Evolutionary conservation across 495 filamentous ascomycete species (phyloP).

Genomic region (Podospora pseudocomata): DNA sequence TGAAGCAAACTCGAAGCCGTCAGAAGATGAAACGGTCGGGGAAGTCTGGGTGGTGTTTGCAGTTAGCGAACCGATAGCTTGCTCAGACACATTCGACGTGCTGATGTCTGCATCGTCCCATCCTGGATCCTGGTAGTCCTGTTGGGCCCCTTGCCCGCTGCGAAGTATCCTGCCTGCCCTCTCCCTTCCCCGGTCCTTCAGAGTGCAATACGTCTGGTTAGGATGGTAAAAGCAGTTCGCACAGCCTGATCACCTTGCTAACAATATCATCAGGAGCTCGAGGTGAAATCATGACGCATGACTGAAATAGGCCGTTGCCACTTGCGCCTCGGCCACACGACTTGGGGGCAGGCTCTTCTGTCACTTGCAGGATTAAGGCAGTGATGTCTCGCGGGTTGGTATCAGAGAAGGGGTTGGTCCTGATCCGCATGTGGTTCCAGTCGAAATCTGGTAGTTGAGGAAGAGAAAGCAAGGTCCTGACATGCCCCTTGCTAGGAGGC

Average conservation of each 20-base stretch:
- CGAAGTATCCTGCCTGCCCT: slow-evolving; percentile 12
- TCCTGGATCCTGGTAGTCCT: neutral
- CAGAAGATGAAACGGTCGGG: neutral
- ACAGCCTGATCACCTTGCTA: slow-evolving; percentile 21
- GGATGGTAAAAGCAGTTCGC: slow-evolving; percentile 37
- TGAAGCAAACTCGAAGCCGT: neutral
- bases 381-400: slow-evolving; percentile 27
- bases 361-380: slow-evolving; percentile 32
- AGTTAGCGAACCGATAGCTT: neutral
- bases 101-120: neutral
- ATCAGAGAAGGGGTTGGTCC: slow-evolving; percentile 22
- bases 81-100: neutral
- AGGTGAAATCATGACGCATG: slow-evolving; percentile 30
- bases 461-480: slow-evolving; percentile 20
- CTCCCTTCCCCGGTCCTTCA: slow-evolving; percentile 26
- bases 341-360: slow-evolving; percentile 24
- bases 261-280: slow-evolving; percentile 14
- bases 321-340: slow-evolving; percentile 27
- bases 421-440: slow-evolving; percentile 21
- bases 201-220: slow-evolving; percentile 28
- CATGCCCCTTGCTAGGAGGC: slow-evolving; percentile 15
- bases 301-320: slow-evolving; percentile 31
- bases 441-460: slow-evolving; percentile 24
- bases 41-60: neutral
- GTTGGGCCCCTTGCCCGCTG: neutral